These are phyloP conservation scores for Plectranthus barbatus DNA, from an alignment of 257 asterid genomes.

Conservation along the genomic window DNA sequence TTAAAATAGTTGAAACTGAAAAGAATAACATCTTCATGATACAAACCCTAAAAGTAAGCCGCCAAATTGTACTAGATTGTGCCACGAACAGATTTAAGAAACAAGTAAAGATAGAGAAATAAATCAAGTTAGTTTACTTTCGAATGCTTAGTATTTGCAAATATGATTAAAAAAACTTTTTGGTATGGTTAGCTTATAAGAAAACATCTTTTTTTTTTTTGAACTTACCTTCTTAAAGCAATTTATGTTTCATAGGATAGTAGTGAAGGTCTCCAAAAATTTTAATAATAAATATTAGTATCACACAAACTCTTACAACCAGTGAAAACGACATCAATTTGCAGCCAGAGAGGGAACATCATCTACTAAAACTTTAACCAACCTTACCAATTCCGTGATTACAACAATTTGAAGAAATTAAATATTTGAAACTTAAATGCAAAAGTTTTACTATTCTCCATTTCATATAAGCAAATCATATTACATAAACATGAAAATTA, in stretches of 20 bases:
- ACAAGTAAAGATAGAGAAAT: neutral
- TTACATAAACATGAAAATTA: neutral
- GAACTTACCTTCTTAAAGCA: neutral
- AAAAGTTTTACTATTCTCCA: neutral
- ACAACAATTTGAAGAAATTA: neutral
- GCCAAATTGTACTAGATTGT: neutral
- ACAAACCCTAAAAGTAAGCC: slow-evolving; percentile 8
- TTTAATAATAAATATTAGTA: neutral
- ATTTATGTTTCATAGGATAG: neutral
- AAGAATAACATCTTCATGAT: neutral
- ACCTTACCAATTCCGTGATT: neutral
- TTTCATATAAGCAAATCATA: neutral
- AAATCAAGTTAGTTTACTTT: neutral
- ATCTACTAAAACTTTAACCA: too few species aligned
- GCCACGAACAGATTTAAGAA: neutral
- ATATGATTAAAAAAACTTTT: neutral
- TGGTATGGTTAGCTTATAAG: too few species aligned
- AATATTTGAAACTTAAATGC: neutral
- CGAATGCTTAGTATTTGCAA: neutral
- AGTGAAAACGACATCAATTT: too few species aligned
- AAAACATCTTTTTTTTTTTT: too few species aligned
- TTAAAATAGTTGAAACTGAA: too few species aligned
- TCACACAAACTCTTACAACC: too few species aligned
- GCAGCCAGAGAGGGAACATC: too few species aligned
- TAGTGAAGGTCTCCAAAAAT: neutral